Evolutionary conservation across 164 flowering plant genomes (phyloP).

Genomic region (Macadamia tetraphylla): DNA sequence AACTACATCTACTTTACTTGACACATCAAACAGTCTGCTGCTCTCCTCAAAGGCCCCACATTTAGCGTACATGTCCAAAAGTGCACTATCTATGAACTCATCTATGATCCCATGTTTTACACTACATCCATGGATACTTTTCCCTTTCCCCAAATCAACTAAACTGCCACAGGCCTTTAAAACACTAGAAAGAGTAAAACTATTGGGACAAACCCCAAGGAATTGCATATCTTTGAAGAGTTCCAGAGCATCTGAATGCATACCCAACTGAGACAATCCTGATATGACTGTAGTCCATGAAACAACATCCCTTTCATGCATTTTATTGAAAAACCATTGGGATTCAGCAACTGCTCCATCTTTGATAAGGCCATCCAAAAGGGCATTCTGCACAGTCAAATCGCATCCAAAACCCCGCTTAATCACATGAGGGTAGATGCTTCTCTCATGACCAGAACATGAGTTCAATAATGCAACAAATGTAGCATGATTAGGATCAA

Average conservation of each 20-base stretch:
- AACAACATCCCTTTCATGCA: slow-evolving; percentile 23
- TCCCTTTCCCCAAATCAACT: slow-evolving; percentile 20
- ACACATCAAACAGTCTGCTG: slow-evolving; percentile 15
- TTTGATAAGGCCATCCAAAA: slow-evolving; percentile 22
- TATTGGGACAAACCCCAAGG: slow-evolving; percentile 19
- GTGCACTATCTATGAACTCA: slow-evolving; percentile 21
- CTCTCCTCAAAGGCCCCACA: slow-evolving; percentile 26
- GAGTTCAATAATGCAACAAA: slow-evolving; percentile 22
- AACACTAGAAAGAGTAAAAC: slow-evolving; percentile 25
- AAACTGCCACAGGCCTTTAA: slow-evolving; percentile 24
- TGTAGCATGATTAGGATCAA: slow-evolving; percentile 21
- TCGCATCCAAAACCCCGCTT: slow-evolving; percentile 20
- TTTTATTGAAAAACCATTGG: slow-evolving; percentile 16
- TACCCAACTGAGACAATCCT: slow-evolving; percentile 21
- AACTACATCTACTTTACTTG: slow-evolving; percentile 17
- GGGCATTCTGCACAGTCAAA: slow-evolving; percentile 20
- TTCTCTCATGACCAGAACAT: slow-evolving; percentile 13
- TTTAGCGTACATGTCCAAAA: slow-evolving; percentile 27
- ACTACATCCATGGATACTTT: slow-evolving; percentile 19
- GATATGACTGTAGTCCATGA: slow-evolving; percentile 30
- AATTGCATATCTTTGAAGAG: slow-evolving; percentile 19
- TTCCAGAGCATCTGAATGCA: slow-evolving; percentile 15
- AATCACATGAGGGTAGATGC: slow-evolving; percentile 18
- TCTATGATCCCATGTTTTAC: slow-evolving; percentile 19
- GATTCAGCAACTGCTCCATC: slow-evolving; percentile 20